Conservation (phyloP, 148 eudicot genomes). For the Tetragonia tetragonoides region DNA sequence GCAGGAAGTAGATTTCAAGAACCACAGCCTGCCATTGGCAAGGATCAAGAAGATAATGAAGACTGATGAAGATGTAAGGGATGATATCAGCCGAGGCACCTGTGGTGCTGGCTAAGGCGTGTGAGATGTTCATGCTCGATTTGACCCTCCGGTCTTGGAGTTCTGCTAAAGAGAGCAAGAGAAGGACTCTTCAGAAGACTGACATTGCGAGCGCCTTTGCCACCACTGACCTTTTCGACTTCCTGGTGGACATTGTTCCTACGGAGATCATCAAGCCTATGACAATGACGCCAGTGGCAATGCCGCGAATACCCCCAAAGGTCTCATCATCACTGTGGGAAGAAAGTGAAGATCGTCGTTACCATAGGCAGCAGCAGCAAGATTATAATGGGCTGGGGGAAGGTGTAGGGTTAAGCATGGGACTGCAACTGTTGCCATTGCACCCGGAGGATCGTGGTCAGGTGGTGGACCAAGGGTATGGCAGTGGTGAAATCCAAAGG, state of each 20-base stretch:
- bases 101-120: slow-evolving; percentile 40
- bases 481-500: background rate
- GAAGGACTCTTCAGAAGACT: slow-evolving; percentile 47
- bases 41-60: slow-evolving; percentile 54
- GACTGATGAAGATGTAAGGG: slow-evolving; percentile 44
- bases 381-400: background rate
- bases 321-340: too few relatives aligned
- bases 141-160: slow-evolving; percentile 43
- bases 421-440: slow-evolving; percentile 1
- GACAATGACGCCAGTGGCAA: background rate
- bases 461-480: background rate
- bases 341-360: too few relatives aligned
- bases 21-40: slow-evolving; percentile 45
- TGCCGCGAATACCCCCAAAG: too few relatives aligned
- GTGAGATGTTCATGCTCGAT: slow-evolving; percentile 49
- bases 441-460: background rate
- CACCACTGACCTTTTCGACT: slow-evolving; percentile 43
- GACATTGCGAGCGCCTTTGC: slow-evolving; percentile 41
- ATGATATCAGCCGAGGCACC: slow-evolving; percentile 56
- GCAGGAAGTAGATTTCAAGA: slow-evolving; percentile 31
- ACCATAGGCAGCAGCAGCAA: background rate
- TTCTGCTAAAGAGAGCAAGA: slow-evolving; percentile 38
- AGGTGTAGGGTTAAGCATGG: slow-evolving; percentile 8
- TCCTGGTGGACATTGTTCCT: slow-evolving; percentile 48
- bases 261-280: slow-evolving; percentile 18